Evolutionary conservation across 805 yeast species (phyloP).

Genomic region (Ogataea thermomethanolica): DNA sequence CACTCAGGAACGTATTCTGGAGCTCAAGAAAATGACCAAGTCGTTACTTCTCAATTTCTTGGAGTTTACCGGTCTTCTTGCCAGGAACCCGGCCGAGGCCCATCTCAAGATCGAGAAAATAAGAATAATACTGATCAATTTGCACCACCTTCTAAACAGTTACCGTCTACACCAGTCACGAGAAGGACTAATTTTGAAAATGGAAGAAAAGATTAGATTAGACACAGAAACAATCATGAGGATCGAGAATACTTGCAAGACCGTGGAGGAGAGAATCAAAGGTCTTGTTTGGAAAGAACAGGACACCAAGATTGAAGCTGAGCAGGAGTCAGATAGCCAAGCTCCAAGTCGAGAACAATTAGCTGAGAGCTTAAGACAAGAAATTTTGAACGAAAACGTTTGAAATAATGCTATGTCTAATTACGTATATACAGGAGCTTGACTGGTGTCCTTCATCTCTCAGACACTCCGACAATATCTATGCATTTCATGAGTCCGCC

Average conservation of each 20-base stretch:
- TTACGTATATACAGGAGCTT: slow-evolving; percentile 8
- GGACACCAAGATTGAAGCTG: slow-evolving; percentile 9
- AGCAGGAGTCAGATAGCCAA: background rate
- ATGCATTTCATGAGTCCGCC: slow-evolving; percentile 28
- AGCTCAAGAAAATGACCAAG: slow-evolving; percentile 74
- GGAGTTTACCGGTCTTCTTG: slow-evolving; percentile 75
- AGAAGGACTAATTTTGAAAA: slow-evolving; percentile 76
- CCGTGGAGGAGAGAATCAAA: slow-evolving; percentile 38
- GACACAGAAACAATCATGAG: slow-evolving; percentile 36
- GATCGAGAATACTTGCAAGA: slow-evolving; percentile 40
- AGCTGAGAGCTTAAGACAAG: background rate
- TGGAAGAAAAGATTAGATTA: slow-evolving; percentile 57
- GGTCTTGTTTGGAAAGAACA: slow-evolving; percentile 12
- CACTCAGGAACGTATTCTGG: slow-evolving; percentile 57
- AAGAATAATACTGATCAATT: slow-evolving; percentile 75
- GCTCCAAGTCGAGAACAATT: background rate
- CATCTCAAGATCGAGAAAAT: slow-evolving; percentile 69
- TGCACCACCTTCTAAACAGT: slow-evolving; percentile 87
- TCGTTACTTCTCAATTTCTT: slow-evolving; percentile 76
- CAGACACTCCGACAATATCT: slow-evolving; percentile 21
- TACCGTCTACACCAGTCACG: slow-evolving; percentile 95
- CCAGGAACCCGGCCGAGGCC: slow-evolving; percentile 64
- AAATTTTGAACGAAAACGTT: background rate
- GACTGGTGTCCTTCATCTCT: slow-evolving; percentile 8
- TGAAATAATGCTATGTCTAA: background rate